These are phyloP conservation scores for Cyberlindnera veronae DNA, from an alignment of 805 yeast genomes.

Conservation along the genomic window DNA sequence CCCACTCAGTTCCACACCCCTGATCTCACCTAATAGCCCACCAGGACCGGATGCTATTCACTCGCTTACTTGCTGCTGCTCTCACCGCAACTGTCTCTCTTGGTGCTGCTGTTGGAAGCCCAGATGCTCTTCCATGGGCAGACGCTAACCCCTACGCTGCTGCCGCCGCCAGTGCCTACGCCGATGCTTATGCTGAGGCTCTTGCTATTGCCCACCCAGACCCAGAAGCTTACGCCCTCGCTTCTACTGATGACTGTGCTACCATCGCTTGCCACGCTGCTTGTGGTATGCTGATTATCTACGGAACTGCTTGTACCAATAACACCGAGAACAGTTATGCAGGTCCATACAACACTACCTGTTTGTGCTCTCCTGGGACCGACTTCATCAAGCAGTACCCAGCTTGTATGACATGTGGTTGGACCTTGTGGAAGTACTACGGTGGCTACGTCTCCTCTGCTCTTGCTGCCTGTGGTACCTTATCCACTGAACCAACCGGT, in stretches of 20 bases:
- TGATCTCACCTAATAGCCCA: too few species aligned
- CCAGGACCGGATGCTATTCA: constrained; percentile 5
- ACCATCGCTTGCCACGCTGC: constrained; percentile 11
- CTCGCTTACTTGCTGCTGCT: constrained; percentile 2
- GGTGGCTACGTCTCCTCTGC: constrained; percentile 18
- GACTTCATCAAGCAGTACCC: too few species aligned
- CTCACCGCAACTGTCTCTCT: neutral
- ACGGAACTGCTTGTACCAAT: constrained; percentile 7
- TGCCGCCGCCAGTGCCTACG: constrained; percentile 3
- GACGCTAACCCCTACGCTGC: constrained; percentile 1
- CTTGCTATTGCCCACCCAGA: constrained; percentile 6
- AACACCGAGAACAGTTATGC: constrained; percentile 1
- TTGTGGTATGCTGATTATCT: constrained; percentile 11
- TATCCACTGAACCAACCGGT: too few species aligned
- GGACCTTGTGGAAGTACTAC: constrained; percentile 12
- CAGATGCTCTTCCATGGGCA: constrained; percentile 4
- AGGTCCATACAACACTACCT: too few species aligned
- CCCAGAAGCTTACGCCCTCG: constrained; percentile 10
- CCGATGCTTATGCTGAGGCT: constrained; percentile 4
- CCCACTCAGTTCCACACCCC: too few species aligned
- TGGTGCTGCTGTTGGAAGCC: neutral
- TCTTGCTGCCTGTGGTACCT: constrained; percentile 22
- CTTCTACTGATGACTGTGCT: too few species aligned
- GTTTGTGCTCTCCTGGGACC: too few species aligned
- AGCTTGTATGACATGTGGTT: constrained; percentile 14